Percentiles rank a stretch among this genome's conserved stretches.
Conservation (phyloP, 2,329 filamentous ascomycete genomes). For the Fusarium papillatum region DNA sequence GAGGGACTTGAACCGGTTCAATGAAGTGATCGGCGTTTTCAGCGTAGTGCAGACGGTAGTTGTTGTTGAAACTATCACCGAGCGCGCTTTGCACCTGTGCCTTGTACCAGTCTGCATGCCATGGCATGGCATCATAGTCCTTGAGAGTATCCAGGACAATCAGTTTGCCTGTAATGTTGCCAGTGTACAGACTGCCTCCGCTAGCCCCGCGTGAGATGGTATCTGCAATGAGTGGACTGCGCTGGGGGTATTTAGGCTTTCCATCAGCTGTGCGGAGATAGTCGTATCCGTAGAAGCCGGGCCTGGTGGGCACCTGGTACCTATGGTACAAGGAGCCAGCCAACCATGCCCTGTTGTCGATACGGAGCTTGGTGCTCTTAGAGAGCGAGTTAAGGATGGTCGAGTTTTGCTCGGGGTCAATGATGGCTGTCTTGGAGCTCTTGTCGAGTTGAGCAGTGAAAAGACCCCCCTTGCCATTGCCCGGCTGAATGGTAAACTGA, state of each 20-base stretch:
- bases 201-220: background rate
- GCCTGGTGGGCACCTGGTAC: conserved; percentile 22
- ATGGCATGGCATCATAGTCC: conserved; percentile 39
- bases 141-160: conserved; percentile 38
- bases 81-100: conserved; percentile 16
- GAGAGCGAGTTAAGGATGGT: background rate
- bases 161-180: conserved; percentile 33
- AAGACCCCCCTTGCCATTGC: background rate
- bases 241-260: conserved; percentile 1
- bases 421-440: background rate
- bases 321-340: conserved; percentile 25
- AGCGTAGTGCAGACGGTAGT: conserved; percentile 36
- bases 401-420: background rate
- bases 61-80: conserved; percentile 19
- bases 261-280: background rate
- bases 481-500: background rate
- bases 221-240: background rate
- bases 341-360: conserved; percentile 27
- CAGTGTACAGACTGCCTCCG: conserved; percentile 10
- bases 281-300: conserved; percentile 10
- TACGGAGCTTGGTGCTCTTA: background rate
- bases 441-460: background rate
- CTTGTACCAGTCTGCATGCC: conserved; percentile 43
- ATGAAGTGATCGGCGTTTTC: conserved; percentile 37
- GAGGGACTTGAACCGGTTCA: background rate